These are phyloP conservation scores for Zoysia japonica DNA, from an alignment of 176 grass and related monocot genomes.

Conservation along the genomic window DNA sequence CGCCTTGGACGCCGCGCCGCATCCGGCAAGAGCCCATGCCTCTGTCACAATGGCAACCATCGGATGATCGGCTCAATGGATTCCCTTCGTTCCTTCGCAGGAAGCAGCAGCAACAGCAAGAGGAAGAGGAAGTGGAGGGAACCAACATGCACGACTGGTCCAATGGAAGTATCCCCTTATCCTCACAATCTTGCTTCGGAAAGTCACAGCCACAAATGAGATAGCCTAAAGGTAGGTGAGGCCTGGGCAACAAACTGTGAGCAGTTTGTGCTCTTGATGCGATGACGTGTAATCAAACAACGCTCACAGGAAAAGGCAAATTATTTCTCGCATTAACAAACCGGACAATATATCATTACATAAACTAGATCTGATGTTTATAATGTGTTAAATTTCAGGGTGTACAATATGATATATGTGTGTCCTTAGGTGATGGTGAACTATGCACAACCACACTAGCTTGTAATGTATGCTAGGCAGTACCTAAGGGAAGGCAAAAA, in stretches of 20 bases:
- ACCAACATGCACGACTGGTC: constrained; percentile 6
- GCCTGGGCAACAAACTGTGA: background rate
- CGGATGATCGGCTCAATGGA: background rate
- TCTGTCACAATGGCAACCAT: constrained; percentile 57
- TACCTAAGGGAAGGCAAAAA: constrained; percentile 8
- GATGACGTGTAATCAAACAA: background rate
- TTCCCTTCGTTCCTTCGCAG: background rate
- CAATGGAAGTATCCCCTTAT: constrained; percentile 34
- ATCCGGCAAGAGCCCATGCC: constrained; percentile 49
- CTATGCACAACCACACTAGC: constrained; percentile 44
- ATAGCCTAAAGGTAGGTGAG: background rate
- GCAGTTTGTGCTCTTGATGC: background rate
- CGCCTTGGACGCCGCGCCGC: constrained; percentile 14
- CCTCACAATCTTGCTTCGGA: constrained; percentile 35
- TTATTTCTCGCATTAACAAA: background rate
- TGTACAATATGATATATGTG: constrained; percentile 24
- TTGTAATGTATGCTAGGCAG: constrained; percentile 27
- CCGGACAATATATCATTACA: background rate
- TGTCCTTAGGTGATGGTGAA: constrained; percentile 26
- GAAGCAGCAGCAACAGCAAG: background rate
- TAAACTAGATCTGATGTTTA: background rate
- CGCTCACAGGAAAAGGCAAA: background rate
- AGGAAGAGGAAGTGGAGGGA: background rate
- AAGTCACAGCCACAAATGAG: constrained; percentile 36
- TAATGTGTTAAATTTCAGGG: background rate